Evolutionary conservation across 768 basidiomycete species (phyloP).

Genomic region (Agaricus sinodeliciosus): DNA sequence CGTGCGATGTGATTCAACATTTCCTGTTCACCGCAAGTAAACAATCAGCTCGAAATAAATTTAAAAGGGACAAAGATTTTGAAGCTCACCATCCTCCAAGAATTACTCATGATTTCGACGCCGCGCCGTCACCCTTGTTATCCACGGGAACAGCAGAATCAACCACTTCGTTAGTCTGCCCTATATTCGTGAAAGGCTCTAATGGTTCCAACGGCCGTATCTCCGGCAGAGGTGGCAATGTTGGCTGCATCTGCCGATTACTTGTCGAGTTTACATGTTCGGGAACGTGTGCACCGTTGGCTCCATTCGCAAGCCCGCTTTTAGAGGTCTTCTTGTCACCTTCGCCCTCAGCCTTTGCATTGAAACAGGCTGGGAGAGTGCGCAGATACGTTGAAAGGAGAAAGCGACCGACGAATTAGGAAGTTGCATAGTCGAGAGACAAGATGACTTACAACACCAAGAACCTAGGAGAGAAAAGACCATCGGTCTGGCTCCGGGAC

Average conservation of each 20-base stretch:
- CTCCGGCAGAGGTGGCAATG: slow-evolving; percentile 5
- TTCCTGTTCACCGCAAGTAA: not conserved
- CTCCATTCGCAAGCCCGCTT: not conserved
- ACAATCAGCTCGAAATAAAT: not conserved
- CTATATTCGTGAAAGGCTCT: slow-evolving; percentile 4
- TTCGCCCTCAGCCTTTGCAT: not conserved
- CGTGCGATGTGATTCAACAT: not conserved
- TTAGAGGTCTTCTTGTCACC: too few relatives aligned
- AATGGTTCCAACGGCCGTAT: slow-evolving; percentile 7
- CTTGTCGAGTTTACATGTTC: not conserved
- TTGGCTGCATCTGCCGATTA: slow-evolving; percentile 6
- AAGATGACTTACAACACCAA: slow-evolving; percentile 7
- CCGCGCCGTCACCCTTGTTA: not conserved
- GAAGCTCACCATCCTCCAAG: not conserved
- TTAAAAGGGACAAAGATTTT: not conserved
- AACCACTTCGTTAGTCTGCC: not conserved
- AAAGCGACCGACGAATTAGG: slow-evolving; percentile 1
- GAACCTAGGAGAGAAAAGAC: slow-evolving; percentile 1
- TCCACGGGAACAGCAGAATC: not conserved
- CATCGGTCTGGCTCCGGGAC: not conserved
- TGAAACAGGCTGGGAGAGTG: slow-evolving; percentile 5
- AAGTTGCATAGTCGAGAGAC: not conserved
- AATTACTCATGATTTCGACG: not conserved
- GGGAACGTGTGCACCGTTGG: not conserved
- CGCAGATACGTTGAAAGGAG: not conserved